Percentiles rank a stretch among this genome's conserved stretches.
phyloP scores from a whole-genome alignment of 2,329 filamentous ascomycete species.

The Colletotrichum viniferum region DNA sequence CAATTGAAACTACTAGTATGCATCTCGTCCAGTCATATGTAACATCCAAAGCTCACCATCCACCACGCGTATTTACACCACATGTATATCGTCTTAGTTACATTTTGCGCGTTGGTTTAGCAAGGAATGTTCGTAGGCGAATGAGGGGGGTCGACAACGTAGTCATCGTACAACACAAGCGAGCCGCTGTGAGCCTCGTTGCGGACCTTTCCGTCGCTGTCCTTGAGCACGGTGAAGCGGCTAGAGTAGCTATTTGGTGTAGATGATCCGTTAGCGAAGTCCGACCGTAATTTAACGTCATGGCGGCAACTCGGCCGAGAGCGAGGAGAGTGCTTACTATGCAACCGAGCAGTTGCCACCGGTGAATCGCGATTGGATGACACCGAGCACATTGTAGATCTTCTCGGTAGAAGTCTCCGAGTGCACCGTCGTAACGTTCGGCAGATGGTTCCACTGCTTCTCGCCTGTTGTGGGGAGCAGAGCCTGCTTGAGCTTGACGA shows the following conservation, averaged over 20 bases:
- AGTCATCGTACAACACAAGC: constrained; percentile 5
- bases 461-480: neutral
- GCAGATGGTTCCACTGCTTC: constrained; percentile 12
- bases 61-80: neutral
- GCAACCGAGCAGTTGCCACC: constrained; percentile 1
- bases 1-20: neutral
- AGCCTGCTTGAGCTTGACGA: neutral
- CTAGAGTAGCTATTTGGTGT: neutral
- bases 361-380: neutral
- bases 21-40: neutral
- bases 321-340: neutral
- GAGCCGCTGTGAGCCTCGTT: neutral
- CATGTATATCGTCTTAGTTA: neutral
- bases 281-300: neutral
- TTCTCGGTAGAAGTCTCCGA: neutral
- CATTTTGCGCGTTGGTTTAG: neutral
- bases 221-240: constrained; percentile 1
- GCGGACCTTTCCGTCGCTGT: neutral
- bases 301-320: neutral
- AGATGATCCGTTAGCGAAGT: neutral
- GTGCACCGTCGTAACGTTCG: constrained; percentile 1
- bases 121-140: constrained; percentile 5
- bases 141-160: neutral
- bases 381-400: neutral
- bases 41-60: too few relatives aligned